Conservation (phyloP, 345 rosid genomes). For the Aethionema arabicum region DNA sequence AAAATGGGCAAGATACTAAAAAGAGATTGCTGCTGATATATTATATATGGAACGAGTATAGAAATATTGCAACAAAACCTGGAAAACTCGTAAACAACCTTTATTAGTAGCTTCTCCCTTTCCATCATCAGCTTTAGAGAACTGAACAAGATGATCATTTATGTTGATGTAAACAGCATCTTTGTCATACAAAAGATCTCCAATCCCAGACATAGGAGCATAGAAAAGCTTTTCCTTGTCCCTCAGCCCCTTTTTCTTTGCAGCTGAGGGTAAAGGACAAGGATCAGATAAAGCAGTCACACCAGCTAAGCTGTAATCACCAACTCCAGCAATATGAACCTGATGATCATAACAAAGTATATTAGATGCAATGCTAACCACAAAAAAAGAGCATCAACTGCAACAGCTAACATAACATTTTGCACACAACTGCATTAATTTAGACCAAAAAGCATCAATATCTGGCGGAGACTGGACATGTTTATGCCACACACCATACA, state of each 20-base stretch:
- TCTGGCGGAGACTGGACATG: background rate
- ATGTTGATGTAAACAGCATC: conserved; percentile 97
- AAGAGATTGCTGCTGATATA: conserved; percentile 10
- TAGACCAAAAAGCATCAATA: conserved; percentile 15
- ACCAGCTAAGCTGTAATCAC: conserved; percentile 79
- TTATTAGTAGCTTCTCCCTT: conserved; percentile 47
- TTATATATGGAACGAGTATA: background rate
- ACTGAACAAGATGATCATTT: conserved; percentile 88
- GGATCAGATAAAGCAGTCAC: conserved; percentile 83
- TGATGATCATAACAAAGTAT: conserved; percentile 34
- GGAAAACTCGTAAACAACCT: conserved; percentile 47
- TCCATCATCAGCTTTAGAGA: conserved; percentile 66
- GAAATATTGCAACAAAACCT: conserved; percentile 14
- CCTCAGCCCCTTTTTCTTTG: conserved; percentile 79
- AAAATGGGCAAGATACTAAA: conserved; percentile 9
- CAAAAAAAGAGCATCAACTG: conserved; percentile 17
- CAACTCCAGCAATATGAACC: conserved; percentile 99
- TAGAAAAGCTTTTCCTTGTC: conserved; percentile 90
- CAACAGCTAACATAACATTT: conserved; percentile 16
- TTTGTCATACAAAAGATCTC: conserved; percentile 90
- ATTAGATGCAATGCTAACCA: conserved; percentile 20
- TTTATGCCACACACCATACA: conserved; percentile 7
- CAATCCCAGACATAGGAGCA: conserved; percentile 98
- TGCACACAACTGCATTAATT: conserved; percentile 13
- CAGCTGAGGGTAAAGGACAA: conserved; percentile 92